Percentiles rank a stretch among this genome's conserved stretches.
These are phyloP conservation scores for Salix dunnii DNA, from an alignment of 345 rosid species.

Conservation along the genomic window DNA sequence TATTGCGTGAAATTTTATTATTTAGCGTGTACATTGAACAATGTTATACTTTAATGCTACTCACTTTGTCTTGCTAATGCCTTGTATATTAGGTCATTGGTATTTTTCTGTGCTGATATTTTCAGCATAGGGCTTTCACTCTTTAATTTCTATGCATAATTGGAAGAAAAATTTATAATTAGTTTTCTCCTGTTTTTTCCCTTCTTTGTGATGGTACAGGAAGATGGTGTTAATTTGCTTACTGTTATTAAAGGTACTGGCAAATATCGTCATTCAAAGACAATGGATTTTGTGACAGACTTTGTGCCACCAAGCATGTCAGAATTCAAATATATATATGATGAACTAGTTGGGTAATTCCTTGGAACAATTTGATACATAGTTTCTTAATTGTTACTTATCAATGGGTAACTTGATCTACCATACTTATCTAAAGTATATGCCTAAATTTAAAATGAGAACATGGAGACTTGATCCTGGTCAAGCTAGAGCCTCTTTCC, in stretches of 20 bases:
- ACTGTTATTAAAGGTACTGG: slow-evolving; percentile 67
- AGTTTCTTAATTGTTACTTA: background rate
- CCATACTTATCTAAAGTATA: background rate
- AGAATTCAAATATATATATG: slow-evolving; percentile 40
- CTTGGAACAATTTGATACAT: background rate
- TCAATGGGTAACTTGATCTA: background rate
- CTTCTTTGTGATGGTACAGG: slow-evolving; percentile 39
- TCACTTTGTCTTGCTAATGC: background rate
- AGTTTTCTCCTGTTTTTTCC: background rate
- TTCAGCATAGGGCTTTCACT: background rate
- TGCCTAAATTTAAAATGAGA: background rate
- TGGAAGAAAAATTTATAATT: background rate
- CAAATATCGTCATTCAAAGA: slow-evolving; percentile 59
- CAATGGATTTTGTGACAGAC: slow-evolving; percentile 53
- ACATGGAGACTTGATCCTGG: background rate
- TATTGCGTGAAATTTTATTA: background rate
- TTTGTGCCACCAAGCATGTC: slow-evolving; percentile 68
- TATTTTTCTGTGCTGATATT: background rate
- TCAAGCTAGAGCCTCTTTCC: background rate
- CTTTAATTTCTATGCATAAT: background rate
- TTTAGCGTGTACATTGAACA: background rate
- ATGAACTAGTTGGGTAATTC: slow-evolving; percentile 45
- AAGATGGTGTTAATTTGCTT: slow-evolving; percentile 62
- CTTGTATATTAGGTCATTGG: background rate
- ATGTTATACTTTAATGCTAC: background rate